A percentile compares a stretch with the other conserved stretches of the same genome.
These are phyloP conservation scores for Yamadazyma laniorum DNA, from an alignment of 805 yeast species.

Conservation along the genomic window DNA sequence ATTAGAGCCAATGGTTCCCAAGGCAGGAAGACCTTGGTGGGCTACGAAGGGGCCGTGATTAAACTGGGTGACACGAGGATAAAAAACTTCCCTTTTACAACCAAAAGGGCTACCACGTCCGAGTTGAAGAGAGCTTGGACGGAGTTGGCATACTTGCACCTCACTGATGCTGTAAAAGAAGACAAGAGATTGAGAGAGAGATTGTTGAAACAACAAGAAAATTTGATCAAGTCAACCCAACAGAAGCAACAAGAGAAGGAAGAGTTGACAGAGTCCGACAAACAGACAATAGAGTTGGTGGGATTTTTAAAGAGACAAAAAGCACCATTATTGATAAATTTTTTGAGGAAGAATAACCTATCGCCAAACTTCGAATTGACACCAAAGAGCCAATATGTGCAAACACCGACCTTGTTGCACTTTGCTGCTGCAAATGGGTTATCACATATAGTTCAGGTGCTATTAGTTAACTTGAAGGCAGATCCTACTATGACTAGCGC, in stretches of 20 bases:
- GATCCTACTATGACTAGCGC: constrained; percentile 61
- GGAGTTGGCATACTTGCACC: constrained; percentile 59
- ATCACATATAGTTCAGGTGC: constrained; percentile 61
- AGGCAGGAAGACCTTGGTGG: constrained; percentile 62
- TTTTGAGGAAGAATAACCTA: constrained; percentile 56
- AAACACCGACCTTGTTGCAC: constrained; percentile 75
- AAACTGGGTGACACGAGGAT: constrained; percentile 58
- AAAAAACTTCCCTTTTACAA: constrained; percentile 79
- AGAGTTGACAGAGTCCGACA: constrained; percentile 36
- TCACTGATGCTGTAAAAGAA: constrained; percentile 54
- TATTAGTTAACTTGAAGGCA: constrained; percentile 64
- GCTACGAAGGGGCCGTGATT: constrained; percentile 59
- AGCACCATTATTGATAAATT: constrained; percentile 69
- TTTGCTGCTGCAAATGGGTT: constrained; percentile 70
- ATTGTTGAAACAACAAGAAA: constrained; percentile 20
- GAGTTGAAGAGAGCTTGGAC: constrained; percentile 87
- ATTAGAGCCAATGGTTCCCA: constrained; percentile 77
- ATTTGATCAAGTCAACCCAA: constrained; percentile 13
- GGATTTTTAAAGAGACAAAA: constrained; percentile 66
- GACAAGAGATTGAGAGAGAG: constrained; percentile 26
- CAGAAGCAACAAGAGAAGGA: constrained; percentile 8
- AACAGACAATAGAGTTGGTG: constrained; percentile 57
- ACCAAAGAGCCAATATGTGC: constrained; percentile 52
- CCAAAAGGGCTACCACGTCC: constrained; percentile 77
- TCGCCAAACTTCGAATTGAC: constrained; percentile 51